Conservation (phyloP, 1,284 basidiomycete species). For the Cryptococcus floricola region DNA sequence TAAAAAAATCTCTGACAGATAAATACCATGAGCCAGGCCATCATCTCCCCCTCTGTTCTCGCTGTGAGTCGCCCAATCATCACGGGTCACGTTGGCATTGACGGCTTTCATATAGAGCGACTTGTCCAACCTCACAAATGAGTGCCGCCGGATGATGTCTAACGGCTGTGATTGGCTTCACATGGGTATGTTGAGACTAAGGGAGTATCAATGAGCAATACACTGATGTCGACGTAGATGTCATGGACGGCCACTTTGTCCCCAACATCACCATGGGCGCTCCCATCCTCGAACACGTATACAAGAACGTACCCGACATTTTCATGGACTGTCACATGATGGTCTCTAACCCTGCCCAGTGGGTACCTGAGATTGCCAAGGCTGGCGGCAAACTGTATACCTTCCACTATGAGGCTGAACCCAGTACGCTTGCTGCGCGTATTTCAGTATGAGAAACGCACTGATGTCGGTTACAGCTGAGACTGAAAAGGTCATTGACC, state of each 20-base stretch:
- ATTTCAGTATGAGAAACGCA: background rate
- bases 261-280: conserved; percentile 97
- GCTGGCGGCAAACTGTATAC: conserved; percentile 94
- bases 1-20: background rate
- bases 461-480: conserved; percentile 43
- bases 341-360: conserved; percentile 94
- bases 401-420: conserved; percentile 90
- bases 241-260: conserved; percentile 99
- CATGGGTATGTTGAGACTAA: conserved; percentile 65
- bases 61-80: conserved; percentile 51
- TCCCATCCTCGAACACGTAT: conserved; percentile 82
- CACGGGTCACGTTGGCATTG: background rate
- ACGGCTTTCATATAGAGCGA: conserved; percentile 57
- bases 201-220: background rate
- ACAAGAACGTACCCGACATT: conserved; percentile 83
- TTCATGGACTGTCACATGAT: conserved; percentile 99
- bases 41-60: conserved; percentile 85
- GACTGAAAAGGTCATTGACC: conserved; percentile 66
- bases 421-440: conserved; percentile 57
- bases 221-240: conserved; percentile 56
- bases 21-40: conserved; percentile 67
- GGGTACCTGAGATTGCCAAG: conserved; percentile 92
- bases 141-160: conserved; percentile 89
- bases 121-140: conserved; percentile 82
- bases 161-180: conserved; percentile 92